These are phyloP conservation scores for Alternaria sp. DNA, from an alignment of 2,329 filamentous ascomycete species.

Conservation along the genomic window DNA sequence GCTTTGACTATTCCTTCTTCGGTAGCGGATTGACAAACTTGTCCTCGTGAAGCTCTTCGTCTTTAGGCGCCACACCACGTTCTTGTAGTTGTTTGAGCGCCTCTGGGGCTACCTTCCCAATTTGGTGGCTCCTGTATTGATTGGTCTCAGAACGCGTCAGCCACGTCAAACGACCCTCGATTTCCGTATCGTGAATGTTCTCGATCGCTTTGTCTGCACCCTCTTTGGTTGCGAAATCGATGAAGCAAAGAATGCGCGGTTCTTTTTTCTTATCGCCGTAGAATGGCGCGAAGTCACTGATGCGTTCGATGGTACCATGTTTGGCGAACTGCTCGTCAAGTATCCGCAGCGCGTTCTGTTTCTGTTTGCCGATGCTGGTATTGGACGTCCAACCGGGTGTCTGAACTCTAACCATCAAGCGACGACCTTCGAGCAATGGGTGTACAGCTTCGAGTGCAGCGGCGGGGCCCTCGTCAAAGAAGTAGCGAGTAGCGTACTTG, in stretches of 20 bases:
- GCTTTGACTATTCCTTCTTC: neutral
- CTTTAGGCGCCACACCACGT: conserved; percentile 15
- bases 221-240: conserved; percentile 34
- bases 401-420: conserved; percentile 20
- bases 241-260: conserved; percentile 19
- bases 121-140: conserved; percentile 18
- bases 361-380: neutral
- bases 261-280: conserved; percentile 8
- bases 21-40: conserved; percentile 12
- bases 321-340: conserved; percentile 16
- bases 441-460: conserved; percentile 14
- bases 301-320: conserved; percentile 23
- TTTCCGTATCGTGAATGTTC: conserved; percentile 17
- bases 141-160: conserved; percentile 1
- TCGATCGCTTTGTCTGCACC: conserved; percentile 25
- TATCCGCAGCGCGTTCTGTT: neutral
- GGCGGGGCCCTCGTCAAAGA: conserved; percentile 14
- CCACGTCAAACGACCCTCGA: conserved; percentile 18
- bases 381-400: conserved; percentile 24
- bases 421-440: conserved; percentile 28
- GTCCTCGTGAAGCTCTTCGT: conserved; percentile 15
- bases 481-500: neutral
- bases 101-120: conserved; percentile 17
- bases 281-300: conserved; percentile 14
- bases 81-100: conserved; percentile 22